Base-by-base conservation (phyloP, 257 asterid species). In the Gardenia jasminoides region DNA sequence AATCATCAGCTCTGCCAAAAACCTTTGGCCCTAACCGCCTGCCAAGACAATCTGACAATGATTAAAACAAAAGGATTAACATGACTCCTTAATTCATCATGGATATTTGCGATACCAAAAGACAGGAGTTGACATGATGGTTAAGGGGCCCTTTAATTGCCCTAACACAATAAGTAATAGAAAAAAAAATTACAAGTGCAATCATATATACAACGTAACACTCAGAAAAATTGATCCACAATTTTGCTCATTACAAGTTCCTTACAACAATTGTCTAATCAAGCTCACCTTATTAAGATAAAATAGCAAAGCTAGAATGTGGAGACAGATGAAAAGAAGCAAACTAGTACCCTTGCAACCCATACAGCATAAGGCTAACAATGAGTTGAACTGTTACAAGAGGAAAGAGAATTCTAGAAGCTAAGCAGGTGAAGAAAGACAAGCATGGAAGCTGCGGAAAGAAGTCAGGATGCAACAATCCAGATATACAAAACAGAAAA, bases 11-110 rank as follows among this genome's bases (percentile, higher is more conserved):
- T 89, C 97, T 88, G 71, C 98, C 96, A 70, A 96, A 93, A 86
- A 96, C 87, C 88, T 88, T 93, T 72, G 99, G 98, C 67, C 99
- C 99, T 88, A 92, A 87, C 72, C 99, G 88, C 75, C 98, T 92
- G 76, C 98, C 98, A 86, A 96, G 88, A 87, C 99, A 96, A 89
- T 92, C 99, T 96, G 94, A 83, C 70, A 78, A 67, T 13, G 54
- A 69, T 56, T 17, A 33, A 50, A 78, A 13, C 4, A 50, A n/a
- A 7, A 67, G 9, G 7, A 68, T 39, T 58, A 58, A 78, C 30
- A n/a, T 48, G 47, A 44, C 30, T 13, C 20, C 28, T 16, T 13
- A 41, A 64, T 43, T 20, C 24, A 72, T 13, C 22, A 28, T 2
- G 24, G 4, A 22, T 6, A 39, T 3, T 31, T 4, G 67, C 78